phyloP scores from a whole-genome alignment of 139 green algal species.

The Tetratostichococcus sp. region DNA sequence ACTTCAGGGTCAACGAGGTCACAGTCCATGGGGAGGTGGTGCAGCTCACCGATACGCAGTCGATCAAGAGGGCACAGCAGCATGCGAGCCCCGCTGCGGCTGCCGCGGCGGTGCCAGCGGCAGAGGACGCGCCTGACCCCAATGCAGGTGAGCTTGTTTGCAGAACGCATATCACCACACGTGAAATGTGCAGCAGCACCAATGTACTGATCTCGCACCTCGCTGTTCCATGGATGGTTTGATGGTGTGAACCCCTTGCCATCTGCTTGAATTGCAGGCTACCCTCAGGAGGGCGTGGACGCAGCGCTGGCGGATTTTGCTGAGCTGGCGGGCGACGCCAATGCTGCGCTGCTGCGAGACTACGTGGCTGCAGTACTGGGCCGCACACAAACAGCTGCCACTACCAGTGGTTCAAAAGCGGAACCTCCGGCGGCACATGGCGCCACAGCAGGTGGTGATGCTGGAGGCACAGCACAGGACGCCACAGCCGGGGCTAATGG shows the following conservation, averaged over 20 bases:
- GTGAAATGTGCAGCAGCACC: too few species aligned
- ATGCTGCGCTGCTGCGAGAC: neutral
- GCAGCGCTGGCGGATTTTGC: conserved; percentile 5
- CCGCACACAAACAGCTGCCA: neutral
- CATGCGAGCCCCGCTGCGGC: too few species aligned
- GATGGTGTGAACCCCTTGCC: too few species aligned
- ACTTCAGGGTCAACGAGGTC: conserved; percentile 85
- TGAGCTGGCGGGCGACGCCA: neutral
- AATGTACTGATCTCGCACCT: too few species aligned
- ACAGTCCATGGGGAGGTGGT: conserved; percentile 48
- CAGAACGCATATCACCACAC: too few species aligned
- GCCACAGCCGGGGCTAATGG: too few species aligned
- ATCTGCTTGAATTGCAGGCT: too few species aligned
- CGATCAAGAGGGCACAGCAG: neutral
- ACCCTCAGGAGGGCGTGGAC: neutral
- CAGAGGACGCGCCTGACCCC: too few species aligned
- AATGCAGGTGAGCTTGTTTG: too few species aligned
- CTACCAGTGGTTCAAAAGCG: neutral
- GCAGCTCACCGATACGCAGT: conserved; percentile 27
- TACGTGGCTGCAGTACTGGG: conserved; percentile 6
- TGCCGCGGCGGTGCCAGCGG: too few species aligned
- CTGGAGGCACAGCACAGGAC: neutral
- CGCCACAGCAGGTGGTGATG: neutral
- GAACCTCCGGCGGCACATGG: neutral
- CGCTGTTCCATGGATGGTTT: too few species aligned